phyloP scores from a whole-genome alignment of 768 basidiomycete genomes.

The Suillus subluteus region DNA sequence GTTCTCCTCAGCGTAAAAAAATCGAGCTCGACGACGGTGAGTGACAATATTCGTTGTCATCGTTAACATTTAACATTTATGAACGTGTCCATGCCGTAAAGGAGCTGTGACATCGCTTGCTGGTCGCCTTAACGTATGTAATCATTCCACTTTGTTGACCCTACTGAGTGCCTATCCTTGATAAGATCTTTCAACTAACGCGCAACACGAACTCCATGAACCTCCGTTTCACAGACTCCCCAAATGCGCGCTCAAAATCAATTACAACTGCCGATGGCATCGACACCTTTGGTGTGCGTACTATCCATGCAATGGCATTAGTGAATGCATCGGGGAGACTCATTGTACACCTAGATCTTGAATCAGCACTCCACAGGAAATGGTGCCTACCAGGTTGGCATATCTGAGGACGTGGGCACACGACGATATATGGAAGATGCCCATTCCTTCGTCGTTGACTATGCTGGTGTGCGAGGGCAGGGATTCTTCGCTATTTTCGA shows the following conservation, averaged over 20 bases:
- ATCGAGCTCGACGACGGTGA: neutral
- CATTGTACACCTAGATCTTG: slow-evolving; percentile 33
- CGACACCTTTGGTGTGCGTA: slow-evolving; percentile 76
- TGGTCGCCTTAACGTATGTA: slow-evolving; percentile 4
- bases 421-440: slow-evolving; percentile 97
- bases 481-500: slow-evolving; percentile 99
- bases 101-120: slow-evolving; percentile 5
- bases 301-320: neutral
- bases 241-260: slow-evolving; percentile 80
- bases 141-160: neutral
- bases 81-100: neutral
- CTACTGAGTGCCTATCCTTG: neutral
- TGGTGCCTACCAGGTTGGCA: slow-evolving; percentile 61
- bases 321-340: neutral
- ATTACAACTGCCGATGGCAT: slow-evolving; percentile 75
- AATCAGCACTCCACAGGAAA: slow-evolving; percentile 70
- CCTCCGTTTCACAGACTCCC: slow-evolving; percentile 55
- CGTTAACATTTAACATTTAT: neutral
- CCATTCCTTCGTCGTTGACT: slow-evolving; percentile 96
- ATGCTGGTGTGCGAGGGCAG: slow-evolving; percentile 87
- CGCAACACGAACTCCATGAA: slow-evolving; percentile 5
- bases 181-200: neutral
- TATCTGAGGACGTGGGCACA: slow-evolving; percentile 86
- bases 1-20: neutral
- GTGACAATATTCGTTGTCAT: neutral